Conservation (phyloP, 2,329 filamentous ascomycete species). For the Ceratocystis variospora region DNA sequence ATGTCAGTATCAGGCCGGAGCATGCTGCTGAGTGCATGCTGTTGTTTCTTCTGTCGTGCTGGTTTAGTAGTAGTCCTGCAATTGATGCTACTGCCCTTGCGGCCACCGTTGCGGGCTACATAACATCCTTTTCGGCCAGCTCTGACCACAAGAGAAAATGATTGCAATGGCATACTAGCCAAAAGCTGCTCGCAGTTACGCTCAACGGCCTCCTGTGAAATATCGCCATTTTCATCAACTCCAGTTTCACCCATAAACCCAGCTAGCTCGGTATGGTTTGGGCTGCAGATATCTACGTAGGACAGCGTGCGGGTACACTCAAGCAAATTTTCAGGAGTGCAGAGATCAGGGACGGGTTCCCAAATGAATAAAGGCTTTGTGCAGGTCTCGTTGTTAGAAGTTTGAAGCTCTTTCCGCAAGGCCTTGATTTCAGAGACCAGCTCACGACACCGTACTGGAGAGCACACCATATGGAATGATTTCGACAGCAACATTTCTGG, state of each 20-base stretch:
- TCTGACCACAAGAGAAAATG: slow-evolving; percentile 54
- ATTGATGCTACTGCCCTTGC: slow-evolving; percentile 28
- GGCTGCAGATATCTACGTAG: slow-evolving; percentile 51
- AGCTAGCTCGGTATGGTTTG: slow-evolving; percentile 82
- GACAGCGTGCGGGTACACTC: slow-evolving; percentile 51
- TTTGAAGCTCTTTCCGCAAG: slow-evolving; percentile 31
- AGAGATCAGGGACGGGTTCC: slow-evolving; percentile 89
- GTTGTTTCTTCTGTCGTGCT: neutral
- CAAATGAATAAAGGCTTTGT: slow-evolving; percentile 66
- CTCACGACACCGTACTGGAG: slow-evolving; percentile 59
- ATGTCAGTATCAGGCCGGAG: slow-evolving; percentile 49
- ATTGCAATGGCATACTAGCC: slow-evolving; percentile 49
- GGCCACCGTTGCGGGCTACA: slow-evolving; percentile 43
- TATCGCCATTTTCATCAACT: slow-evolving; percentile 40
- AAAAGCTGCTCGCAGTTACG: slow-evolving; percentile 49
- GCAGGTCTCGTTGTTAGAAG: slow-evolving; percentile 27
- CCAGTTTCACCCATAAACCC: slow-evolving; percentile 59
- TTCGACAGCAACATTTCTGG: slow-evolving; percentile 53
- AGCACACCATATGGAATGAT: slow-evolving; percentile 81
- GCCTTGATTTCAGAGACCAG: slow-evolving; percentile 58
- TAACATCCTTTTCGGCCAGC: slow-evolving; percentile 61
- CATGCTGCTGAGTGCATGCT: slow-evolving; percentile 29
- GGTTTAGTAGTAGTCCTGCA: slow-evolving; percentile 30
- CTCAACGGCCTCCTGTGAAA: slow-evolving; percentile 41
- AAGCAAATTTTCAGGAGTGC: slow-evolving; percentile 53